These are phyloP conservation scores for Talaromyces proteolyticus DNA, from an alignment of 495 filamentous ascomycete species.

Conservation along the genomic window DNA sequence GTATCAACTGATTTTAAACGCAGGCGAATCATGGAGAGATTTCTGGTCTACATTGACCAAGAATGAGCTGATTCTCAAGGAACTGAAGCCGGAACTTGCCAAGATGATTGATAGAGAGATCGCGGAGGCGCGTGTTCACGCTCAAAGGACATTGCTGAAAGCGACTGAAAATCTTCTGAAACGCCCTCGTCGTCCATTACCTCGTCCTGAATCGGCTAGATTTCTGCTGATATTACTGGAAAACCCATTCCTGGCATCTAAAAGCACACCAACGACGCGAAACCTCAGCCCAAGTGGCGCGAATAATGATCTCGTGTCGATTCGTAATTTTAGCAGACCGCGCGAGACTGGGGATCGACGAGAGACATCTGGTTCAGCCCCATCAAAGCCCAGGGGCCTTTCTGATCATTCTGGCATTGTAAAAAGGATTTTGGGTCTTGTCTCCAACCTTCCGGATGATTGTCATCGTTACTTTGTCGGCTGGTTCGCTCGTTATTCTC, in stretches of 20 bases:
- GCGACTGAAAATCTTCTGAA: slow-evolving; percentile 82
- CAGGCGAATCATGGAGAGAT: slow-evolving; percentile 55
- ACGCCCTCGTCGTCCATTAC: slow-evolving; percentile 68
- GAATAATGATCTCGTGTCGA: slow-evolving; percentile 8
- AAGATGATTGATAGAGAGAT: slow-evolving; percentile 52
- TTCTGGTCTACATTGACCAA: slow-evolving; percentile 35
- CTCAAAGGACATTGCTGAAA: slow-evolving; percentile 68
- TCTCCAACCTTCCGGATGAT: slow-evolving; percentile 68
- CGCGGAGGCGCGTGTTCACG: slow-evolving; percentile 60
- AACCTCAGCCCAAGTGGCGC: slow-evolving; percentile 7
- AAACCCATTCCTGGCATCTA: slow-evolving; percentile 69
- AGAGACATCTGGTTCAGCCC: slow-evolving; percentile 13
- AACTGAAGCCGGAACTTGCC: no score
- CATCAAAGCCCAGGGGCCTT: slow-evolving; percentile 23
- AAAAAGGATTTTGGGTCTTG: slow-evolving; percentile 76
- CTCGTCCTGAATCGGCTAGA: slow-evolving; percentile 63
- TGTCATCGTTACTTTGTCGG: slow-evolving; percentile 80
- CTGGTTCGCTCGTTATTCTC: slow-evolving; percentile 74
- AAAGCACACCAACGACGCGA: slow-evolving; percentile 15
- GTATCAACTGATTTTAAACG: slow-evolving; percentile 66
- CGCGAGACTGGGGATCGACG: slow-evolving; percentile 13
- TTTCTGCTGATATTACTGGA: slow-evolving; percentile 78
- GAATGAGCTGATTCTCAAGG: slow-evolving; percentile 28
- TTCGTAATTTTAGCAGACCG: slow-evolving; percentile 5
- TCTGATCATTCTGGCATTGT: slow-evolving; percentile 74